A percentile compares a stretch with the other conserved stretches of the same genome.
These are phyloP conservation scores for Psilocybe sp. DNA, from an alignment of 768 basidiomycete species.

Conservation along the genomic window DNA sequence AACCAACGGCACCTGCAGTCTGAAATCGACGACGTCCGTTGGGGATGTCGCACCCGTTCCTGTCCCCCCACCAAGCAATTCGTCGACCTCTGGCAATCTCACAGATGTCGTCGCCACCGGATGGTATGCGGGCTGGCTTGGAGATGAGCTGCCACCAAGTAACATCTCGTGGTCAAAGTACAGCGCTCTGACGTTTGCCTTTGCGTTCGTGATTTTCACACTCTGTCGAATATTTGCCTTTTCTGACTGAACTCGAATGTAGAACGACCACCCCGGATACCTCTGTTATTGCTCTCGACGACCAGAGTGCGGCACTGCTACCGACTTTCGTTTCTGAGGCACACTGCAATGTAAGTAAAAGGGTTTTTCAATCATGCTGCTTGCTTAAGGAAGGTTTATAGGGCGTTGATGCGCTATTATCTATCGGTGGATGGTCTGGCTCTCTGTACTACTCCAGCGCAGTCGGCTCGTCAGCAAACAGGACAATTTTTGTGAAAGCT, in stretches of 20 bases:
- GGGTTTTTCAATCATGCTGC: not conserved
- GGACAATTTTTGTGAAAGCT: conserved; percentile 65
- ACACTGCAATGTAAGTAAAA: conserved; percentile 34
- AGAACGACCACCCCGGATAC: conserved; percentile 36
- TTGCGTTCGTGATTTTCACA: conserved; percentile 35
- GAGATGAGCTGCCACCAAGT: conserved; percentile 33
- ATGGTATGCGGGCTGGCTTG: conserved; percentile 59
- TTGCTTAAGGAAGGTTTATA: conserved; percentile 18
- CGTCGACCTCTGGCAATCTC: conserved; percentile 4
- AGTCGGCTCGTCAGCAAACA: conserved; percentile 53
- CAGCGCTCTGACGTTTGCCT: conserved; percentile 43
- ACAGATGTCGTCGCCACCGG: conserved; percentile 42
- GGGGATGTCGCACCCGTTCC: conserved; percentile 2
- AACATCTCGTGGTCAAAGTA: conserved; percentile 56
- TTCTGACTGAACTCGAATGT: conserved; percentile 3
- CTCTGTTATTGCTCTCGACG: conserved; percentile 31
- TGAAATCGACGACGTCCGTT: conserved; percentile 9
- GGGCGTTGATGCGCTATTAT: conserved; percentile 54
- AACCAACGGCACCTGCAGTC: conserved; percentile 32
- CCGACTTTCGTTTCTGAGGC: conserved; percentile 54
- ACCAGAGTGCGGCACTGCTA: conserved; percentile 43
- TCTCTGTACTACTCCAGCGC: conserved; percentile 59
- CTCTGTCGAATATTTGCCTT: not conserved
- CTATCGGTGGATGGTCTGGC: conserved; percentile 74
- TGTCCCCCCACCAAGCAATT: not conserved